Conservation (phyloP, 176 grass and related monocot genomes). For the Melocanna baccifera region DNA sequence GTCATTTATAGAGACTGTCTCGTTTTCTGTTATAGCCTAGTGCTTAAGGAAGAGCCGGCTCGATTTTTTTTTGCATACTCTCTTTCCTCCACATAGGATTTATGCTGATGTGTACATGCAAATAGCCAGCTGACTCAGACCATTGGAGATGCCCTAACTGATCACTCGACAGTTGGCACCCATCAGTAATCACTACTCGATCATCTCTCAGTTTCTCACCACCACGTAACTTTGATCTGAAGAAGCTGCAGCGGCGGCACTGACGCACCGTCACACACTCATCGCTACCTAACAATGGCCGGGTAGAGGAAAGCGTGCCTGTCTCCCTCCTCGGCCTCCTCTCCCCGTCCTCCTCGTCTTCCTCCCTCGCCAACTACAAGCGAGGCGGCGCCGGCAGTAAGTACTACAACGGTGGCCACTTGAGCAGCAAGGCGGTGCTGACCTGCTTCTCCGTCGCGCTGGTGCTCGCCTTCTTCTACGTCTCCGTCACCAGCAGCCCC, state of each 20-base stretch:
- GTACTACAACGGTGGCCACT: not conserved
- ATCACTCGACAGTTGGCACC: not conserved
- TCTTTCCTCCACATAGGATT: too few relatives aligned
- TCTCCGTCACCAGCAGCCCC: constrained; percentile 14
- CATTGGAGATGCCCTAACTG: too few relatives aligned
- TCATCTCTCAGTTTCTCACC: not conserved
- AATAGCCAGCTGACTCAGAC: too few relatives aligned
- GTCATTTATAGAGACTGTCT: too few relatives aligned
- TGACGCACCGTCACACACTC: not conserved
- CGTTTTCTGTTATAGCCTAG: too few relatives aligned
- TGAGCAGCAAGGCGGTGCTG: constrained; percentile 18
- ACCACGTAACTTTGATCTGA: not conserved
- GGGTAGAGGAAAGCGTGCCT: constrained; percentile 47
- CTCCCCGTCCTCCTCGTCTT: constrained; percentile 11
- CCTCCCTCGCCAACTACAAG: constrained; percentile 21
- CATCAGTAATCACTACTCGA: too few relatives aligned
- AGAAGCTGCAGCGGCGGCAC: constrained; percentile 5
- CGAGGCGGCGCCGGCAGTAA: constrained; percentile 4
- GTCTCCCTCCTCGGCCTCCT: constrained; percentile 28
- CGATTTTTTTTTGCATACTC: too few relatives aligned
- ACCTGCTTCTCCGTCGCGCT: constrained; percentile 27
- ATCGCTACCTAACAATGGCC: constrained; percentile 7
- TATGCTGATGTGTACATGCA: too few relatives aligned
- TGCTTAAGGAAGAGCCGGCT: too few relatives aligned
- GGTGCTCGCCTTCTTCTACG: constrained; percentile 38